A percentile compares a stretch with the other conserved stretches of the same genome.
phyloP scores from a whole-genome alignment of 257 asterid genomes.

The Lantana camara region DNA sequence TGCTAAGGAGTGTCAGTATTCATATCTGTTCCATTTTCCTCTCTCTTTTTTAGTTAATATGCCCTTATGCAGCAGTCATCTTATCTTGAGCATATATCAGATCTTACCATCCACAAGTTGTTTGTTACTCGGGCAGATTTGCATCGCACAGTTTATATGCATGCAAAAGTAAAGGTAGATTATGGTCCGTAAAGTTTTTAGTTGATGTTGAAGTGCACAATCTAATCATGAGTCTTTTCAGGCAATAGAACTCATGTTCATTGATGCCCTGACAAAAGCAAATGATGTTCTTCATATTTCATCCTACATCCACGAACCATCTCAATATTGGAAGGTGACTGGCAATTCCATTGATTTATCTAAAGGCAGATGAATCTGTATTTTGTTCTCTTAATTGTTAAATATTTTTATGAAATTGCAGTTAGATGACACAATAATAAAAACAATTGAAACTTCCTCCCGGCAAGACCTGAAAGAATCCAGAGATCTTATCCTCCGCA shows the following conservation, averaged over 20 bases:
- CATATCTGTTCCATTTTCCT: background rate
- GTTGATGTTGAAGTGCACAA: conserved; percentile 18
- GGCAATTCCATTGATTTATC: too few relatives aligned
- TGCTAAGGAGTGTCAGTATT: conserved; percentile 86
- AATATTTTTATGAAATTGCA: conserved; percentile 37
- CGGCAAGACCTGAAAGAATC: conserved; percentile 74
- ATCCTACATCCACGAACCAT: conserved; percentile 74
- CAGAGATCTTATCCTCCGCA: conserved; percentile 74
- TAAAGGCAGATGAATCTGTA: background rate
- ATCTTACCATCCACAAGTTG: conserved; percentile 88
- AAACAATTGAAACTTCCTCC: conserved; percentile 73
- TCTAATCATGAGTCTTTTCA: conserved; percentile 37
- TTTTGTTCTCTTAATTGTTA: conserved; percentile 6
- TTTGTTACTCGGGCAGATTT: conserved; percentile 88
- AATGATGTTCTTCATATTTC: conserved; percentile 62
- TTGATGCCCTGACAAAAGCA: conserved; percentile 84
- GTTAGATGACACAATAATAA: conserved; percentile 87
- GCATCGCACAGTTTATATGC: conserved; percentile 79
- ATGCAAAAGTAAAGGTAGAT: conserved; percentile 84
- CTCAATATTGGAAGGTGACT: too few relatives aligned
- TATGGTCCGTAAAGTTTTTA: conserved; percentile 7
- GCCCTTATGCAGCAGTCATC: conserved; percentile 12
- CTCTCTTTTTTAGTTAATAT: conserved; percentile 13
- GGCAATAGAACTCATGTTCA: conserved; percentile 86
- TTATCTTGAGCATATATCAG: conserved; percentile 44